Conservation (phyloP, 305 asterid genomes). For the Caryopteris hybrid region DNA sequence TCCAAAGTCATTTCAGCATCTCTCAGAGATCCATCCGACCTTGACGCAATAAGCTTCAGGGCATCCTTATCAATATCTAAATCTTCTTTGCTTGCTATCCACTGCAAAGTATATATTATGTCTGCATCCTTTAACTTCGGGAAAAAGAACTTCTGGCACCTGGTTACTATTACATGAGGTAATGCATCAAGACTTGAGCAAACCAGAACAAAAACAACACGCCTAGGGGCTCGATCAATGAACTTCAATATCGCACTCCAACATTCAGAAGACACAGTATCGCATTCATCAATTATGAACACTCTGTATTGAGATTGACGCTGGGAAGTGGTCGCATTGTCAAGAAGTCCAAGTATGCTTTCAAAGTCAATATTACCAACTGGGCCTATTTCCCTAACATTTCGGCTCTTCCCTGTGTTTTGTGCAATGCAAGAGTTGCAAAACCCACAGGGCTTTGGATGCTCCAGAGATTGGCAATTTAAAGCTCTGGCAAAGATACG, state of each 20-base stretch:
- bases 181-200: slow-evolving; percentile 81
- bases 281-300: slow-evolving; percentile 86
- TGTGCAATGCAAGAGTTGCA: slow-evolving; percentile 68
- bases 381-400: slow-evolving; percentile 75
- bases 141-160: slow-evolving; percentile 98
- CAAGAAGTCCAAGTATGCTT: slow-evolving; percentile 55
- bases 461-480: slow-evolving; percentile 76
- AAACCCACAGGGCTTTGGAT: slow-evolving; percentile 82
- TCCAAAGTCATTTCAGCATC: slow-evolving; percentile 99
- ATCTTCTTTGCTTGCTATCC: slow-evolving; percentile 86
- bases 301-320: slow-evolving; percentile 59
- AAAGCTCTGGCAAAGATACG: slow-evolving; percentile 84
- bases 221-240: slow-evolving; percentile 89
- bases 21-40: slow-evolving; percentile 94
- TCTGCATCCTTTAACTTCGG: slow-evolving; percentile 96
- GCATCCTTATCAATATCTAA: slow-evolving; percentile 92
- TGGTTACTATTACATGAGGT: slow-evolving; percentile 86
- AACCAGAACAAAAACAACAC: slow-evolving; percentile 77
- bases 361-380: slow-evolving; percentile 58
- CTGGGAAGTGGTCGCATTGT: slow-evolving; percentile 46
- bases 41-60: slow-evolving; percentile 85
- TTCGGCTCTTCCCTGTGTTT: slow-evolving; percentile 57
- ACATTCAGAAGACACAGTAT: slow-evolving; percentile 58
- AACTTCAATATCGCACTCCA: slow-evolving; percentile 87
- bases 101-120: slow-evolving; percentile 77